Base-by-base conservation (phyloP, 768 basidiomycete species). In the Jaapia argillacea region DNA sequence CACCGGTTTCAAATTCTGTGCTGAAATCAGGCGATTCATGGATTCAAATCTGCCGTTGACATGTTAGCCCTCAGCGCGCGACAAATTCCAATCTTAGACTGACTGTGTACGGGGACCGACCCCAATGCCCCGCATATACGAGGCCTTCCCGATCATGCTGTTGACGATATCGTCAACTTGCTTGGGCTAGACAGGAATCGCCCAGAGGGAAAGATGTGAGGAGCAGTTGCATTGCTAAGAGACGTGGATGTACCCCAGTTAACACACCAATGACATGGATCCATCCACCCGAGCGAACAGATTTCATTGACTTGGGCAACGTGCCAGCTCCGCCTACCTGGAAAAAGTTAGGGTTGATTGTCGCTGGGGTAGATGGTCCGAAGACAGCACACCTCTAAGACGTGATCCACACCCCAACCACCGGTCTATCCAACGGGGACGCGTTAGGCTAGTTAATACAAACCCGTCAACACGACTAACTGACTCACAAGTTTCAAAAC, bases 41-140 rank as follows among this genome's bases (percentile, higher is more conserved):
- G 69, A 64, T 33, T 69, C 65, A 48, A 80, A n/a, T n/a, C n/a
- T n/a, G n/a, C n/a, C n/a, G n/a, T n/a, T n/a, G n/a, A n/a, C n/a
- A 79, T 48, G 71, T 77, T 48, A 2, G 12, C 13, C 7, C 12
- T 41, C 13, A 37, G 22, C 35, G 24, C 20, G 1, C 13, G 28
- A 12, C n/a, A 20, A 28, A 36, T 10, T 24, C 60, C 73, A 36
- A 51, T n/a, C n/a, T n/a, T n/a, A n/a, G n/a, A n/a, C n/a, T n/a
- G n/a, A 76, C 73, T 77, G 75, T n/a, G 67, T 60, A n/a, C 76
- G 67, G 7, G 74, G 73, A 24, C 78, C 79, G 42, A 79, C 64
- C 25, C 71, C 63, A 22, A 81, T 67, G 3, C 79, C 77, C 4
- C 73, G 70, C 27, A 79, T 46, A 18, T 51, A 55, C 26, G 72